Evolutionary conservation across 2,329 filamentous ascomycete genomes (phyloP), one percentile per base, ranked within the genome.

Genomic region (Pestalotiopsis sp.): DNA sequence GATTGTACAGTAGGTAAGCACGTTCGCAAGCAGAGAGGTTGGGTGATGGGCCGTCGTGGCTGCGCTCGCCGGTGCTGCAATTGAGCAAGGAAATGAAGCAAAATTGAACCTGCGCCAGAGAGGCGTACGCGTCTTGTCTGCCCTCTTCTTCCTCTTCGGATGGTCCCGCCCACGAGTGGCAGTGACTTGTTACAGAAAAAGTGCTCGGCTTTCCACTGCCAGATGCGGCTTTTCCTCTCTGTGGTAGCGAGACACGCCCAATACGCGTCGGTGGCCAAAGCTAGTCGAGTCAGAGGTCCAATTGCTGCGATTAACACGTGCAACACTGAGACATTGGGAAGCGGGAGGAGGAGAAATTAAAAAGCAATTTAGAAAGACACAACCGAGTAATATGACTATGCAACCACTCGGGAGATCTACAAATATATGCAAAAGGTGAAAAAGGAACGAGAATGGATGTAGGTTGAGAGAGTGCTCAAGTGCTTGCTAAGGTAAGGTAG

Each of bases 191-290:
- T 25, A 67, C 52, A 52, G 39, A 64, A 38, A 23, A 41, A 38
- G 27, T 62, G 23, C 17, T 67, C 65, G 63, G 63, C 65, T 59
- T 36, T 61, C 11, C 59, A 38, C 66, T 63, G 41, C 66, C 45
- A 67, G 27, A 63, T 67, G 66, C 66, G 66, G 66, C 58, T 67
- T 67, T 67, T 67, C 66, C 66, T 49, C 58, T 49, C n/a, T 67
- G 23, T 36, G 31, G 31, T 62, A 58, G 66, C 66, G 58, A 67
- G 66, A 67, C 66, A 67, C 66, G 66, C 65, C 59, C 65, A 67
- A 61, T 36, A 67, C 65, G 65, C 65, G 65, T 67, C 65, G 65
- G 65, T 38, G 61, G 36, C 38, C 25, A 61, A 67, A 67, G 36
- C 61, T 67, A 61, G 65, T 61, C 65, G 57, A 67, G 65, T 66